A percentile compares a stretch with the other conserved stretches of the same genome.
Conservation (phyloP, 306 rosid genomes). For the Sicyos edulis region DNA sequence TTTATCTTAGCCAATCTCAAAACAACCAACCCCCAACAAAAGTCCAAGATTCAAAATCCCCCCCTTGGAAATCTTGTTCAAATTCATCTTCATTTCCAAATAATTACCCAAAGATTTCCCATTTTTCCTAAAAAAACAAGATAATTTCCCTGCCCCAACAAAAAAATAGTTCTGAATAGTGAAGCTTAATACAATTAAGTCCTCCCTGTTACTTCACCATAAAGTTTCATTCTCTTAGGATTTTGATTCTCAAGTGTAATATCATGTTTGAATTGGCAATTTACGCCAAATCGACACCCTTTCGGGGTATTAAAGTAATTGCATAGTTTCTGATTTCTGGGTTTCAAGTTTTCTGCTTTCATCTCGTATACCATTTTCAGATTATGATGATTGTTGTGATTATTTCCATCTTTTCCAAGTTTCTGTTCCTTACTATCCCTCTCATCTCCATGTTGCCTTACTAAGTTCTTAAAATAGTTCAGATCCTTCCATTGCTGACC, state of each 20-base stretch:
- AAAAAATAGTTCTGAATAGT: not conserved
- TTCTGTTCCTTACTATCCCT: conserved; percentile 30
- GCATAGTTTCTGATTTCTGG: conserved; percentile 53
- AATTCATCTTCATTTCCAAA: not conserved
- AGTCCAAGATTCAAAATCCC: not conserved
- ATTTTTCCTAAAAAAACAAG: not conserved
- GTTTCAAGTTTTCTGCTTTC: conserved; percentile 35
- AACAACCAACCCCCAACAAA: not conserved
- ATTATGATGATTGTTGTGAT: conserved; percentile 34
- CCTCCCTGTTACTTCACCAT: conserved; percentile 31
- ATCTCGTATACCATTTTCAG: conserved; percentile 30
- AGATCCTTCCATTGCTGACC: conserved; percentile 39
- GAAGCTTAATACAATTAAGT: not conserved
- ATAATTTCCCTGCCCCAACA: not conserved
- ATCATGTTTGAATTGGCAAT: conserved; percentile 56
- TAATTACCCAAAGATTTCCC: not conserved
- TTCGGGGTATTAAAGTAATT: conserved; percentile 45
- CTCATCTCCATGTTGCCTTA: conserved; percentile 41
- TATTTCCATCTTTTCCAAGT: conserved; percentile 33
- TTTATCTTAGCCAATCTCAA: not conserved
- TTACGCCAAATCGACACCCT: conserved; percentile 63
- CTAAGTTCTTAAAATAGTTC: conserved; percentile 58
- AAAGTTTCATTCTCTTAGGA: conserved; percentile 50
- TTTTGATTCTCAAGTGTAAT: conserved; percentile 24
- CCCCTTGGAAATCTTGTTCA: not conserved